Percentiles rank a stretch among this genome's conserved stretches.
phyloP scores from a whole-genome alignment of 768 basidiomycete species.

The Aureoboletus auriporus region DNA sequence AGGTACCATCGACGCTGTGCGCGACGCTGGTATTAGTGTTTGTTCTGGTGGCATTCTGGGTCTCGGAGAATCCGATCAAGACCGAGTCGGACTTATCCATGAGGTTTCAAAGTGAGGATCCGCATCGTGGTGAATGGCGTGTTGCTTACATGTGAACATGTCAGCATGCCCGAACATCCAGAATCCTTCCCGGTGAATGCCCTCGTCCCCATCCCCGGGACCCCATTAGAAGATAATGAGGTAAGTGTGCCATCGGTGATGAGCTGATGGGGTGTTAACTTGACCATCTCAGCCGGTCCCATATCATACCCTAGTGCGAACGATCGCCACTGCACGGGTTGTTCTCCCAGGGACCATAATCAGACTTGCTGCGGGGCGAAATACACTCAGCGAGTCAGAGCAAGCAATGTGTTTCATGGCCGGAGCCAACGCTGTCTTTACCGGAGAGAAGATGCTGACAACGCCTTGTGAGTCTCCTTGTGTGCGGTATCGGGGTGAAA shows the following conservation, averaged over 20 bases:
- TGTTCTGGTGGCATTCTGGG: slow-evolving; percentile 97
- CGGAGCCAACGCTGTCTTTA: slow-evolving; percentile 97
- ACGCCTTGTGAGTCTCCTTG: slow-evolving; percentile 73
- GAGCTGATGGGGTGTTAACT: slow-evolving; percentile 4
- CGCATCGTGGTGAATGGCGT: neutral
- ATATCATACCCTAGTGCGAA: slow-evolving; percentile 82
- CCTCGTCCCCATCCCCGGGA: slow-evolving; percentile 91
- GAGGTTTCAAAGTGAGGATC: slow-evolving; percentile 80
- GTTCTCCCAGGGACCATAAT: slow-evolving; percentile 92
- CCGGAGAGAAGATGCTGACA: slow-evolving; percentile 97
- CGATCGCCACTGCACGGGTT: slow-evolving; percentile 92
- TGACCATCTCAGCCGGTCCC: slow-evolving; percentile 57
- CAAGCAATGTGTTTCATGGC: slow-evolving; percentile 99
- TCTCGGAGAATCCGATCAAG: slow-evolving; percentile 84
- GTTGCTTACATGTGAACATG: slow-evolving; percentile 3
- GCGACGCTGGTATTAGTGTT: slow-evolving; percentile 93
- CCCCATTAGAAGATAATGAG: slow-evolving; percentile 88
- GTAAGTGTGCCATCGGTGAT: slow-evolving; percentile 35
- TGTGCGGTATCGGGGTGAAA: neutral
- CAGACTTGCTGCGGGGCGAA: slow-evolving; percentile 89
- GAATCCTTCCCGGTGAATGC: slow-evolving; percentile 99
- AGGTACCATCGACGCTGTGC: slow-evolving; percentile 84
- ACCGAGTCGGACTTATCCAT: slow-evolving; percentile 90
- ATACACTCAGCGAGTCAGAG: slow-evolving; percentile 83
- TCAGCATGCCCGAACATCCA: slow-evolving; percentile 91